phyloP scores from a whole-genome alignment of 2,329 filamentous ascomycete species.

The Calycina herbarum region DNA sequence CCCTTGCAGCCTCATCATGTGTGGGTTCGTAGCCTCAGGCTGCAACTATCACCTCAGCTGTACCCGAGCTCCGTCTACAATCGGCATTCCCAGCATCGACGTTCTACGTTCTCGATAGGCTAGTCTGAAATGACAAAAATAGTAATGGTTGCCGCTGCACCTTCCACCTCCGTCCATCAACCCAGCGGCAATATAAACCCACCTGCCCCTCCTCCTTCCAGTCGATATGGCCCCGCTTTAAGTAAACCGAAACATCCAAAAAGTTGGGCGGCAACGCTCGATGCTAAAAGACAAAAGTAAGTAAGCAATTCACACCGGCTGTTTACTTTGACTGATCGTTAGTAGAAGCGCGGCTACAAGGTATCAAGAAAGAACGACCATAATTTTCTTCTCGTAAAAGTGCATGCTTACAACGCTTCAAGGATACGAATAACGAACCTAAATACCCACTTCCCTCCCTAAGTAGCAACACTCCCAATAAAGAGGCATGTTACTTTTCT shows the following conservation, averaged over 20 bases:
- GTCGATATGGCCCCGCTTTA: slow-evolving; percentile 25
- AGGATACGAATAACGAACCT: neutral
- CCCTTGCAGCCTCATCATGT: too few species aligned
- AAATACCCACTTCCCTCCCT: slow-evolving; percentile 19
- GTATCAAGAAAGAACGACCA: slow-evolving; percentile 28
- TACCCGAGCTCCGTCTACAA: too few species aligned
- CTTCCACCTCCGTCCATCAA: neutral
- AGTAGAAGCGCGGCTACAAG: slow-evolving; percentile 28
- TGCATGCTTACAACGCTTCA: neutral
- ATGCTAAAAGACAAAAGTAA: slow-evolving; percentile 26
- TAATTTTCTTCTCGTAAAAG: slow-evolving; percentile 24
- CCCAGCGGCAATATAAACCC: neutral
- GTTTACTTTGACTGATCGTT: slow-evolving; percentile 28
- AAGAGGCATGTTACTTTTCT: slow-evolving; percentile 22
- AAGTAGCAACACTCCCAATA: slow-evolving; percentile 24
- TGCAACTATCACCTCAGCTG: too few species aligned
- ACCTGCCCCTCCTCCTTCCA: neutral
- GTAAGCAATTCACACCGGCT: slow-evolving; percentile 20
- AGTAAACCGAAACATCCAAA: slow-evolving; percentile 30
- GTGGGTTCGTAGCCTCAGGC: too few species aligned
- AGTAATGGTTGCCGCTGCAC: too few species aligned
- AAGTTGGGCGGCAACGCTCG: slow-evolving; percentile 25
- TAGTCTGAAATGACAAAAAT: too few species aligned
- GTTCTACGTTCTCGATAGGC: too few species aligned
- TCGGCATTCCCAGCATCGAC: too few species aligned